Conservation (phyloP, 805 yeast species). For the Yarrowia sp. region DNA sequence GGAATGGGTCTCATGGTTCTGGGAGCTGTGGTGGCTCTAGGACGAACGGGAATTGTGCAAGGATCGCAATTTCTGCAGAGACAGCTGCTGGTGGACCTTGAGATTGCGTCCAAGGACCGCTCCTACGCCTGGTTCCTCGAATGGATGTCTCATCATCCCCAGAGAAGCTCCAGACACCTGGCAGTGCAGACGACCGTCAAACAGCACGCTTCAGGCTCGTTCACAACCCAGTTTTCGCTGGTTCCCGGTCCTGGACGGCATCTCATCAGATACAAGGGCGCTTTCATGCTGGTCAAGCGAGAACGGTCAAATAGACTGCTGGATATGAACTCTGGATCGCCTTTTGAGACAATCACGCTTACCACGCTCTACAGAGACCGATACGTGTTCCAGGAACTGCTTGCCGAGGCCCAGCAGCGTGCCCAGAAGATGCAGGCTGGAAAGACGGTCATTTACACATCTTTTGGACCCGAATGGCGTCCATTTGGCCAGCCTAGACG, state of each 20-base stretch:
- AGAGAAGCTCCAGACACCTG: constrained; percentile 78
- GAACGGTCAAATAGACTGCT: constrained; percentile 89
- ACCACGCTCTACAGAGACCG: constrained; percentile 89
- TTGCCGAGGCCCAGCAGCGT: constrained; percentile 81
- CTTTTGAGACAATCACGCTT: constrained; percentile 93
- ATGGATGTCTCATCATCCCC: constrained; percentile 90
- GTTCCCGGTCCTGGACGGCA: constrained; percentile 99
- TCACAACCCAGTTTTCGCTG: constrained; percentile 81
- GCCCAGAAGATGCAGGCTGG: constrained; percentile 88
- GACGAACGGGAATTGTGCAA: constrained; percentile 70
- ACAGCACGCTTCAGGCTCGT: constrained; percentile 93
- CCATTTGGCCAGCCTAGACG: constrained; percentile 95
- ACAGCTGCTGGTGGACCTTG: constrained; percentile 87
- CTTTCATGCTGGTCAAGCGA: constrained; percentile 85
- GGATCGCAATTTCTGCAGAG: constrained; percentile 75
- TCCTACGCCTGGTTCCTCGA: constrained; percentile 93
- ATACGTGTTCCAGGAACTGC: constrained; percentile 67
- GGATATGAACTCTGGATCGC: constrained; percentile 89
- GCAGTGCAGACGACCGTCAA: constrained; percentile 86
- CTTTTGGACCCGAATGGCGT: constrained; percentile 99
- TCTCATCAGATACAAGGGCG: constrained; percentile 81
- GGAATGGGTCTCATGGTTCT: constrained; percentile 97
- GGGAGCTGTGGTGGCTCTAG: constrained; percentile 86
- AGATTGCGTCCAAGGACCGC: constrained; percentile 91
- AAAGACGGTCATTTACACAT: constrained; percentile 88